phyloP scores from a whole-genome alignment of 495 filamentous ascomycete species.

The Neurospora sp. region DNA sequence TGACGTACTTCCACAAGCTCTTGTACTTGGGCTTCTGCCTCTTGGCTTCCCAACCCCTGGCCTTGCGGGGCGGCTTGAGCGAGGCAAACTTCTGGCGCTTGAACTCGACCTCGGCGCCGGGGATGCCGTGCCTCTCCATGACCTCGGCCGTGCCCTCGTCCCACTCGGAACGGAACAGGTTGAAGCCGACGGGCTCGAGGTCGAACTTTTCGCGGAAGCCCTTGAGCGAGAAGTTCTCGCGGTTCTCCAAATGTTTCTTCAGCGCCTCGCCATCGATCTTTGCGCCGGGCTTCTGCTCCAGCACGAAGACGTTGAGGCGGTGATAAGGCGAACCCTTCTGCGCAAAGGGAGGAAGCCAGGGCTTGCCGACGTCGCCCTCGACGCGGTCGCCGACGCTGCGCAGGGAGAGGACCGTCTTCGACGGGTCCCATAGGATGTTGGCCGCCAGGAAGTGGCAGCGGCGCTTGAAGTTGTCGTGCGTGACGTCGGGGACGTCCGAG shows the following conservation, averaged over 20 bases:
- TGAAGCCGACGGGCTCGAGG: constrained; percentile 67
- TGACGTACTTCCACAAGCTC: constrained; percentile 43
- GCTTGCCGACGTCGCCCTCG: constrained; percentile 51
- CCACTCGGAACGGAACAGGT: constrained; percentile 81
- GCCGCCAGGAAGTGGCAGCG: constrained; percentile 77
- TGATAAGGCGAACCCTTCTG: constrained; percentile 91
- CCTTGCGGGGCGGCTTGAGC: constrained; percentile 41
- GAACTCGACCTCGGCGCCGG: constrained; percentile 74
- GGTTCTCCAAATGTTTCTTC: constrained; percentile 31
- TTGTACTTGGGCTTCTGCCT: constrained; percentile 44
- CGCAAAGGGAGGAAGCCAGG: constrained; percentile 76
- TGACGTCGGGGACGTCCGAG: constrained; percentile 74
- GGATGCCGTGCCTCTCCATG: constrained; percentile 68
- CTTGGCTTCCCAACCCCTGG: constrained; percentile 47
- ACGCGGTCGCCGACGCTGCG: constrained; percentile 21
- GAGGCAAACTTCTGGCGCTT: constrained; percentile 52
- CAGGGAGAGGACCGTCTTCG: constrained; percentile 37
- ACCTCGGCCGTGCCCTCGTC: constrained; percentile 76
- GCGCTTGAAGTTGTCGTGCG: constrained; percentile 66
- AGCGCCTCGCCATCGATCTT: constrained; percentile 50
- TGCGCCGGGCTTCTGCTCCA: constrained; percentile 60
- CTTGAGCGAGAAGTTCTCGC: constrained; percentile 63
- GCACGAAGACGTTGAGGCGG: constrained; percentile 69
- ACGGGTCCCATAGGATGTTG: constrained; percentile 45
- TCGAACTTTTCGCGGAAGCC: constrained; percentile 57